These are phyloP conservation scores for Neoarthrinium moseri DNA, from an alignment of 2,329 filamentous ascomycete genomes.

Conservation along the genomic window DNA sequence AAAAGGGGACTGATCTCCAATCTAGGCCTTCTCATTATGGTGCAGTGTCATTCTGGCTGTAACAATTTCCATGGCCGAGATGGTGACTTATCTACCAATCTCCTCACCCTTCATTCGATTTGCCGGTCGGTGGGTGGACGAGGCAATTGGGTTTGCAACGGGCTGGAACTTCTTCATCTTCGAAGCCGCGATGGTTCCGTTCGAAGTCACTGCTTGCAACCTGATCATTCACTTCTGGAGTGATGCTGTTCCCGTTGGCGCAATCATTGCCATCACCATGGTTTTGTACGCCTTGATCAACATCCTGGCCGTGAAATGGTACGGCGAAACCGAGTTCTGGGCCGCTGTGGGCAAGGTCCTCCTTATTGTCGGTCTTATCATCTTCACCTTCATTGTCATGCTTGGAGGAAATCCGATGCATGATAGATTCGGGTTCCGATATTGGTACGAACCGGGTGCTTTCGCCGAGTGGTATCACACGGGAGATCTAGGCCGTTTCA, in stretches of 20 bases:
- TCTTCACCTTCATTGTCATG: constrained; percentile 82
- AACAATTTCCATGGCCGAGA: constrained; percentile 66
- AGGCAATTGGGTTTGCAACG: constrained; percentile 70
- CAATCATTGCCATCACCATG: constrained; percentile 60
- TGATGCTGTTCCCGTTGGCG: constrained; percentile 56
- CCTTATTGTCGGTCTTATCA: constrained; percentile 67
- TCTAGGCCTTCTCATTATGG: constrained; percentile 63
- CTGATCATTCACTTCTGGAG: constrained; percentile 65
- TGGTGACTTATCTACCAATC: constrained; percentile 75
- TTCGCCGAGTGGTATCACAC: constrained; percentile 65
- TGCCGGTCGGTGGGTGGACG: constrained; percentile 72
- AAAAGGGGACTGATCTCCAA: no score
- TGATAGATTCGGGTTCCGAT: constrained; percentile 69
- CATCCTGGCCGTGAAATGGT: constrained; percentile 70
- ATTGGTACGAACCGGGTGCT: constrained; percentile 66
- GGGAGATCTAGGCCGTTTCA: constrained; percentile 67
- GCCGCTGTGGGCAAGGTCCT: constrained; percentile 71
- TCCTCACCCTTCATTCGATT: constrained; percentile 78
- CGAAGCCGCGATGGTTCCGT: constrained; percentile 65
- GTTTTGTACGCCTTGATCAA: constrained; percentile 60
- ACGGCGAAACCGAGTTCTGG: constrained; percentile 77
- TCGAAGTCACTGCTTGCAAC: constrained; percentile 65
- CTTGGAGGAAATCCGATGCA: constrained; percentile 74
- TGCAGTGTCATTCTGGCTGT: constrained; percentile 60
- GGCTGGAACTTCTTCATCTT: constrained; percentile 76